Conservation (phyloP, 495 filamentous ascomycete genomes). For the Penicillium desertorum region DNA sequence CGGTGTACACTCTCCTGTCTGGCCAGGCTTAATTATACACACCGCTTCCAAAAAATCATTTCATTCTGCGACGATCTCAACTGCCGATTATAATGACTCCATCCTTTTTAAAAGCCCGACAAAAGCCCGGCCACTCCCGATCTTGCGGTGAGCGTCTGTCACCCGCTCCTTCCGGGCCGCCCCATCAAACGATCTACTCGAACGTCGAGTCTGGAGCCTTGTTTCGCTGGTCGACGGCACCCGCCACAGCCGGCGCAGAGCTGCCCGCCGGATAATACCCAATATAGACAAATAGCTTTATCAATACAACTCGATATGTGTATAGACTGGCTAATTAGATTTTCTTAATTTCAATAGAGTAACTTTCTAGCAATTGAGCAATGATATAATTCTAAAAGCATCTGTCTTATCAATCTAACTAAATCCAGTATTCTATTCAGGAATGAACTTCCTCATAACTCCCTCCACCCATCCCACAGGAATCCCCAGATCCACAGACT, state of each 20-base stretch:
- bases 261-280: not conserved
- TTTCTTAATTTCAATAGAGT: not conserved
- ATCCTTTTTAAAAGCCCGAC: not conserved
- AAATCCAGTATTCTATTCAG: constrained; percentile 5
- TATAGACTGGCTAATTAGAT: constrained; percentile 1
- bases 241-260: constrained; percentile 8
- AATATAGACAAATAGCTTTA: constrained; percentile 19
- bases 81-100: constrained; percentile 12
- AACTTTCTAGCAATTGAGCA: not conserved
- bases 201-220: constrained; percentile 1
- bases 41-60: constrained; percentile 12
- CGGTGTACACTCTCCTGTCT: constrained; percentile 78
- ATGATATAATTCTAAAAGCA: not conserved
- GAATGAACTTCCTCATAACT: constrained; percentile 60
- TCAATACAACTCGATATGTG: constrained; percentile 12
- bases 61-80: constrained; percentile 10
- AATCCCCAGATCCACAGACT: constrained; percentile 58
- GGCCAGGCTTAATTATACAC: constrained; percentile 46
- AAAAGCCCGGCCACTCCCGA: constrained; percentile 10
- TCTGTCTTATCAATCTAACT: not conserved
- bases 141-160: constrained; percentile 9
- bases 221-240: constrained; percentile 12
- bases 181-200: constrained; percentile 2
- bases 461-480: constrained; percentile 55
- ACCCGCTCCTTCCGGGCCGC: not conserved